Evolutionary conservation across 768 basidiomycete species (phyloP).

Genomic region (Auricularia cornea): DNA sequence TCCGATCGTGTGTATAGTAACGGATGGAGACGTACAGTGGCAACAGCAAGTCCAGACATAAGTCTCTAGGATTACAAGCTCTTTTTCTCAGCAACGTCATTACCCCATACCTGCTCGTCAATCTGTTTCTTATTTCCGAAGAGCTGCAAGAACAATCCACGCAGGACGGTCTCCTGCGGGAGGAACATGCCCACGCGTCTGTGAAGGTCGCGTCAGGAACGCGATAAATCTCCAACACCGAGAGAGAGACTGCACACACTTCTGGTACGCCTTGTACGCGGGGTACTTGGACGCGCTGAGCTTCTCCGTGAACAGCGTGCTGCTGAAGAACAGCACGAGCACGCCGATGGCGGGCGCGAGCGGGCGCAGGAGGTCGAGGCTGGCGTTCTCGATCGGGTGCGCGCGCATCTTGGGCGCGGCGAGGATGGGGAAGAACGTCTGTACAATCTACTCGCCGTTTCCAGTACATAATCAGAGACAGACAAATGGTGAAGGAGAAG

Average conservation of each 20-base stretch:
- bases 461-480: background rate
- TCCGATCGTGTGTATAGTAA: too few relatives aligned
- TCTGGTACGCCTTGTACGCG: conserved; percentile 62
- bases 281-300: conserved; percentile 74
- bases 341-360: conserved; percentile 54
- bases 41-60: too few relatives aligned
- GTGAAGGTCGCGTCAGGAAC: too few relatives aligned
- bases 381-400: background rate
- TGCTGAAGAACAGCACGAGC: conserved; percentile 64
- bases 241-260: conserved; percentile 33
- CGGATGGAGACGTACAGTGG: too few relatives aligned
- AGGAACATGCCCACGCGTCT: conserved; percentile 59
- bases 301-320: conserved; percentile 71
- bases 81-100: background rate
- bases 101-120: conserved; percentile 15
- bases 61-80: background rate
- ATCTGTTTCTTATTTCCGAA: conserved; percentile 30
- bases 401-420: conserved; percentile 26
- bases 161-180: conserved; percentile 39
- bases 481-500: background rate
- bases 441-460: conserved; percentile 66
- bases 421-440: conserved; percentile 53
- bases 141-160: conserved; percentile 31
- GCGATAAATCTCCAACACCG: too few relatives aligned
- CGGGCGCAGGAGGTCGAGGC: conserved; percentile 22